phyloP scores from a whole-genome alignment of 1,139 yeast species.

The Blastobotrys petasosporus region DNA sequence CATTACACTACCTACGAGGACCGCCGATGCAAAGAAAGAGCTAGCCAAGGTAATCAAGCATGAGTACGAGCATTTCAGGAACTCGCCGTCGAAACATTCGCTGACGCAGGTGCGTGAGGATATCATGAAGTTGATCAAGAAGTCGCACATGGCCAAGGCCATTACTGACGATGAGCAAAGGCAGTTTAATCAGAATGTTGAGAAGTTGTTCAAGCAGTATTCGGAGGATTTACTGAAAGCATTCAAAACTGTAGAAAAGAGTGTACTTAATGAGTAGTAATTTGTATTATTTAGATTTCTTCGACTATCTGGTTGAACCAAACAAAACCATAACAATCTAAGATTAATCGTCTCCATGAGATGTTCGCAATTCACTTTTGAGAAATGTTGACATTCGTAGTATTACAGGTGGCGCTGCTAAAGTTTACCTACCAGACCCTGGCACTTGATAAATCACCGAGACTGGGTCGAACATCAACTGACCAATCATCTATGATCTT shows the following conservation, averaged over 20 bases:
- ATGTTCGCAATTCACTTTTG: too few species aligned
- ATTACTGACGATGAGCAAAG: slow-evolving; percentile 37
- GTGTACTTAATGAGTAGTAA: slow-evolving; percentile 6
- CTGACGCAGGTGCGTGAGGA: slow-evolving; percentile 59
- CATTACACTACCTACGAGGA: slow-evolving; percentile 69
- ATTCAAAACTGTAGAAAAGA: slow-evolving; percentile 55
- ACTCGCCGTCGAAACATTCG: slow-evolving; percentile 47
- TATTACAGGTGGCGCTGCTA: too few species aligned
- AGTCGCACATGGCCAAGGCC: slow-evolving; percentile 44
- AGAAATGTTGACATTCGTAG: too few species aligned
- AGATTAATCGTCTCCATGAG: too few species aligned
- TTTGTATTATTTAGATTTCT: too few species aligned
- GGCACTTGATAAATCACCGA: too few species aligned
- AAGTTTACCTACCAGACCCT: too few species aligned
- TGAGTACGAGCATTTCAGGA: slow-evolving; percentile 57
- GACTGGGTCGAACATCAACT: too few species aligned
- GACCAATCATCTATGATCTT: too few species aligned
- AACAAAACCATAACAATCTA: too few species aligned
- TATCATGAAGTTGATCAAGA: slow-evolving; percentile 54
- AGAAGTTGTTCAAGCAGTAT: slow-evolving; percentile 60
- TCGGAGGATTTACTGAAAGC: slow-evolving; percentile 51
- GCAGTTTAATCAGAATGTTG: slow-evolving; percentile 53
- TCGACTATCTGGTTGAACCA: too few species aligned
- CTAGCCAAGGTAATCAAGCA: slow-evolving; percentile 51
- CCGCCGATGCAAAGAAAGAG: slow-evolving; percentile 60